Evolutionary conservation across 495 filamentous ascomycete genomes (phyloP), one percentile per base, ranked within the genome.

Genomic region (Penicilliopsis zonata): DNA sequence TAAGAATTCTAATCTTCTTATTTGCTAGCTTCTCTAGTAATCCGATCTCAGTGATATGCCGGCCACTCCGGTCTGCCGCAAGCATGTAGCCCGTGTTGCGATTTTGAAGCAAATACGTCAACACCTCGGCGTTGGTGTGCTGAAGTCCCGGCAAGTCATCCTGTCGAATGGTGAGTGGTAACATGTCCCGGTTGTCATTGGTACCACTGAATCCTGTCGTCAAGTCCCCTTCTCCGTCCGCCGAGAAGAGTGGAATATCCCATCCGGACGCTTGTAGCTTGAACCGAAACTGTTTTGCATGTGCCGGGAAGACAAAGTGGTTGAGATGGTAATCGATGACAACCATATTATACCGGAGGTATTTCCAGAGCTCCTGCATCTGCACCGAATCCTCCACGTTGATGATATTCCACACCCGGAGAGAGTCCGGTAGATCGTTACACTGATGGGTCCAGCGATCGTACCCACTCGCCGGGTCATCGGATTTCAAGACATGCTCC

Each of bases 171-270:
- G 59, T 53, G 1, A 81, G 46, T 1, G 79, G 78, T 0, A 82
- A 52, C 1, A 78, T 37, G 15, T 53, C 41, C 31, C 65, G 55
- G 15, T 66, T 73, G 39, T 86, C 78, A 30, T 78, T 82, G 0
- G 81, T 86, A 1, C 80, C 78, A 42, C 76, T 81, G 41, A 85
- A 83, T 0, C 78, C 79, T 0, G 75, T 80, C 0, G 70, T 70
- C 0, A 70, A 1, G 19, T 6, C 1, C 22, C 34, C 8, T n/a
- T 23, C 14, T 9, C 17, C 19, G 2, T 35, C 15, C 27, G 19
- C 10, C 5, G 23, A 35, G 23, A 24, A 25, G 0, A 19, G 6
- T 8, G 44, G 67, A 18, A 83, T 53, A 43, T 84, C 78, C 76
- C 78, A 84, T 0, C 76, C 77, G 1, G 78, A 83, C 0, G 69